These are phyloP conservation scores for Carex cristatella DNA, from an alignment of 176 grass and related monocot genomes.

Conservation along the genomic window DNA sequence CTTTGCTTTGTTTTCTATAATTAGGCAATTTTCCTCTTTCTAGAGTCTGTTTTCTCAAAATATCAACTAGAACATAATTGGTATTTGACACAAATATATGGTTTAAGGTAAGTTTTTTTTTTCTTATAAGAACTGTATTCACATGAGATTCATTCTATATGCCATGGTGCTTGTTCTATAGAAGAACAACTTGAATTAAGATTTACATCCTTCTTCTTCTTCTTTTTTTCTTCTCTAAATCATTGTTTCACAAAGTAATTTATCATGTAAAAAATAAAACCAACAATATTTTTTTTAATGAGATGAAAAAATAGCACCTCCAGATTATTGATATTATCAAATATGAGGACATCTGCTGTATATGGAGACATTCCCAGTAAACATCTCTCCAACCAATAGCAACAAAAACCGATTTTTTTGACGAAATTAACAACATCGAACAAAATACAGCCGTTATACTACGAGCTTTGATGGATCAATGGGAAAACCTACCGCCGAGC, in stretches of 20 bases:
- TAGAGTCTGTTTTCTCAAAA: not conserved
- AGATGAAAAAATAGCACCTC: not conserved
- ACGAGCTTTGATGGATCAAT: constrained; percentile 55
- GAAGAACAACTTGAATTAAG: not conserved
- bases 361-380: no score
- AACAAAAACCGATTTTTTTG: not conserved
- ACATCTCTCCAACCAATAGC: no score
- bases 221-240: not conserved
- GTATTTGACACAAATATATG: not conserved
- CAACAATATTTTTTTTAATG: not conserved
- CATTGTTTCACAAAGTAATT: not conserved
- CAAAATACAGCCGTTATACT: constrained; percentile 51
- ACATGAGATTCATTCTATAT: not conserved
- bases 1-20: not conserved
- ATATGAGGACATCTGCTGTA: no score
- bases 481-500: constrained; percentile 62
- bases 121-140: not conserved
- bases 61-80: not conserved
- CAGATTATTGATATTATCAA: no score
- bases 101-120: not conserved
- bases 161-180: not conserved
- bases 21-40: not conserved
- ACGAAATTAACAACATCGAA: not conserved
- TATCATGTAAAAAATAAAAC: not conserved
- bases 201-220: not conserved